These are phyloP conservation scores for Pseudocercospora musae DNA, from an alignment of 2,329 filamentous ascomycete species.

Conservation along the genomic window DNA sequence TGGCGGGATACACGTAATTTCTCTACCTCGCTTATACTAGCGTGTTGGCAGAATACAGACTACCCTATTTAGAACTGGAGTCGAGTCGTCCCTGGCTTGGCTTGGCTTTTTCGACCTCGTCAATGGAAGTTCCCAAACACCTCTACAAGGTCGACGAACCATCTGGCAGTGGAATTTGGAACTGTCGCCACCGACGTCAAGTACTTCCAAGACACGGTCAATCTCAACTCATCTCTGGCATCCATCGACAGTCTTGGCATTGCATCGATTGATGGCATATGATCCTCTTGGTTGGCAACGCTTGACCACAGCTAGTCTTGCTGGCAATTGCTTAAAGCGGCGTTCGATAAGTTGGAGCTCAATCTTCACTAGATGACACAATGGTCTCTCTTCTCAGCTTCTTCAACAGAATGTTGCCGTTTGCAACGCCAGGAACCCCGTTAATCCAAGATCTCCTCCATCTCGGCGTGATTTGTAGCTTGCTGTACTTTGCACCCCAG, in stretches of 20 bases:
- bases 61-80: background rate
- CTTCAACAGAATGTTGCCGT: slow-evolving; percentile 47
- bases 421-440: slow-evolving; percentile 47
- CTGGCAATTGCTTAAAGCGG: background rate
- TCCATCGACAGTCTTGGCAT: too few relatives aligned
- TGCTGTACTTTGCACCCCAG: slow-evolving; percentile 48
- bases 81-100: background rate
- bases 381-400: slow-evolving; percentile 28
- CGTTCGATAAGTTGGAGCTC: background rate
- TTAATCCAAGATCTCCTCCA: slow-evolving; percentile 48
- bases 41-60: too few relatives aligned
- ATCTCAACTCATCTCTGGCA: too few relatives aligned
- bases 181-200: background rate
- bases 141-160: background rate
- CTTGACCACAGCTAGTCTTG: background rate
- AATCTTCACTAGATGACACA: background rate
- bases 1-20: too few relatives aligned
- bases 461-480: slow-evolving; percentile 42
- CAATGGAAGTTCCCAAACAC: background rate
- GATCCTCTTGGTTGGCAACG: background rate
- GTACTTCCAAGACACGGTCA: background rate
- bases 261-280: background rate
- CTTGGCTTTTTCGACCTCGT: background rate
- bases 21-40: too few relatives aligned
- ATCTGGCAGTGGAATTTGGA: background rate